Base-by-base conservation (phyloP, 108 stramenopile species). In the Pseudonitzschia multiseries region DNA sequence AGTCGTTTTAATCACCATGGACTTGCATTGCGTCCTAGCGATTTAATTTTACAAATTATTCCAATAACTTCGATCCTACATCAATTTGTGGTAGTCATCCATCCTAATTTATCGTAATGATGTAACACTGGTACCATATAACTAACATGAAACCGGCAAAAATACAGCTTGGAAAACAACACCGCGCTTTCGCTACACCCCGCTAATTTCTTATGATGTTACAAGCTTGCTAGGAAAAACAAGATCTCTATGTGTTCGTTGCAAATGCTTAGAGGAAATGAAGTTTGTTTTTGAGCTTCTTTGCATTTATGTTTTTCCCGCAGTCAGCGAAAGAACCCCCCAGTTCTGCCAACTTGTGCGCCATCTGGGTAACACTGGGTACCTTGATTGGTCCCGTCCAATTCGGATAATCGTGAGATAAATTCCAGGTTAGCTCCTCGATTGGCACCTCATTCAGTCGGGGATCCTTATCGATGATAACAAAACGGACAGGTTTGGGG, bases 331-430 rank as follows among this genome's bases (percentile, higher is more conserved):
- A 79, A 51, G 63, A 56, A 42, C 87, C 87, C 32, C 75, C 87
- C n/a, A 88, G 73, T 60, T 88, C 87, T n/a, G 84, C 87, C 31
- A 88, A 76, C 66, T 88, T 88, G 78, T 88, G 87, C 10, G 84
- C 87, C 78, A 83, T 75, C 48, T 84, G 82, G 20, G 54, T 59
- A n/a, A 82, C 80, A 32, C 81, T 80, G 26, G 87, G 87, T 12
- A 88, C 82, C 57, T 88, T 88, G 75, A 88, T 83, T 8, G 87
- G 80, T 15, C 85, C 85, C 22, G 72, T 73, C 88, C 88, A 89
- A 74, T 89, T 89, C 22, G 85, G 83, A 78, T 89, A 89, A 54
- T 85, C 85, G 70, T 89, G 85, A 46, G 84, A 89, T 65, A 83
- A 40, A 41, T 77, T 75, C 84, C 85, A 86, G 1, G 88, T 79